Evolutionary conservation across 1,139 yeast genomes (phyloP).

Genomic region (Lodderomyces metapsilosis): DNA sequence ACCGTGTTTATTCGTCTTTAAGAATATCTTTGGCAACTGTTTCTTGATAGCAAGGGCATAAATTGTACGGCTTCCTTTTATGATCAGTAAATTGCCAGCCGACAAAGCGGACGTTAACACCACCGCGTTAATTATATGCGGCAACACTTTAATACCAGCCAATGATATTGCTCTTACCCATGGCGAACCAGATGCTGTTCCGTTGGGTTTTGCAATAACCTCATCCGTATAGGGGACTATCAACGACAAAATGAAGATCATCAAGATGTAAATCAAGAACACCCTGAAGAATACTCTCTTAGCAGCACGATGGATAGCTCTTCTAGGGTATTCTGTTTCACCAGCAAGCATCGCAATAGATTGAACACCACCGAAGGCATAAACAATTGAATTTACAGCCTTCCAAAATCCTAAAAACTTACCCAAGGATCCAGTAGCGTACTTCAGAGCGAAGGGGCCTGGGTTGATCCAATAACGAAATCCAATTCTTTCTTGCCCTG

Average conservation of each 20-base stretch:
- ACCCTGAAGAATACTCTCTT: conserved; percentile 47
- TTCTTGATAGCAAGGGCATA: conserved; percentile 48
- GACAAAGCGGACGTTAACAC: conserved; percentile 53
- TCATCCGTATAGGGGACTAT: conserved; percentile 47
- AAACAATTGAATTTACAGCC: conserved; percentile 23
- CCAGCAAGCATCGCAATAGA: conserved; percentile 45
- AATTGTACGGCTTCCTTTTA: conserved; percentile 42
- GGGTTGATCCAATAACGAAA: conserved; percentile 28
- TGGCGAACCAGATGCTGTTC: conserved; percentile 54
- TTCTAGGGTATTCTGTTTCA: conserved; percentile 49
- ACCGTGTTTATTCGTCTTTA: conserved; percentile 31
- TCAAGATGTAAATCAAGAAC: conserved; percentile 39
- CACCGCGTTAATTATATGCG: conserved; percentile 50
- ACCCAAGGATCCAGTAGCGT: conserved; percentile 59
- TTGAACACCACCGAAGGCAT: conserved; percentile 34
- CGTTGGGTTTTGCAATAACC: conserved; percentile 34
- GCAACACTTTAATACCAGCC: conserved; percentile 49
- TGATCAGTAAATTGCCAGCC: conserved; percentile 46
- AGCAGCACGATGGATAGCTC: conserved; percentile 46
- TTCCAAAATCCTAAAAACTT: conserved; percentile 40
- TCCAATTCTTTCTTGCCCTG: conserved; percentile 21
- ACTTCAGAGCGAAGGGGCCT: conserved; percentile 45
- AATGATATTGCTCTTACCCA: conserved; percentile 52
- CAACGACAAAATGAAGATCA: conserved; percentile 45
- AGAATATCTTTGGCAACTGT: conserved; percentile 41